A percentile compares a stretch with the other conserved stretches of the same genome.
Conservation (phyloP, 2,329 filamentous ascomycete genomes). For the Cordyceps cateniannulata region DNA sequence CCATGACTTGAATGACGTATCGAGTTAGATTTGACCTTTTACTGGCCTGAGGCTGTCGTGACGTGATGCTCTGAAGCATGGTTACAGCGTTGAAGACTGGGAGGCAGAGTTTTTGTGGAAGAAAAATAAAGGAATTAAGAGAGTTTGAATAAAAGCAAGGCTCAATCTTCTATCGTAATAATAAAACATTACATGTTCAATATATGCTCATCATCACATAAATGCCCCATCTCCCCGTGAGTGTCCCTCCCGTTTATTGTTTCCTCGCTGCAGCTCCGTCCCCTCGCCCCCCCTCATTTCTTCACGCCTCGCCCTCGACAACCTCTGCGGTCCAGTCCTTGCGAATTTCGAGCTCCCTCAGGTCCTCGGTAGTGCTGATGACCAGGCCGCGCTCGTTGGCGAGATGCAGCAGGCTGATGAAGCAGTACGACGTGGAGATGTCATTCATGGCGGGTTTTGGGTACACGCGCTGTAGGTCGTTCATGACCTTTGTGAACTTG, state of each 20-base stretch:
- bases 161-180: not conserved
- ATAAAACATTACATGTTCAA: not conserved
- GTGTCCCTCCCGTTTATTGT: not conserved
- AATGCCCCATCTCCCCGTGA: not conserved
- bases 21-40: not conserved
- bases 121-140: not conserved
- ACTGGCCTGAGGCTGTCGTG: no score
- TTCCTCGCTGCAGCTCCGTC: not conserved
- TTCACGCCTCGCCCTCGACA: constrained; percentile 30
- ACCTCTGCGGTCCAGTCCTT: constrained; percentile 58
- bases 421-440: constrained; percentile 89
- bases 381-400: constrained; percentile 88
- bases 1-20: not conserved
- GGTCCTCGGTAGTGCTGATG: constrained; percentile 57
- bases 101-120: no score
- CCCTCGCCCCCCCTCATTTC: not conserved
- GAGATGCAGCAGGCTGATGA: constrained; percentile 85
- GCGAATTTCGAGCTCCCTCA: constrained; percentile 54
- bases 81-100: no score
- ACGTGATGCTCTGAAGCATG: no score
- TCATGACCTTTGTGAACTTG: constrained; percentile 90
- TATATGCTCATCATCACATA: constrained; percentile 3
- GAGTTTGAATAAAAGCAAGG: not conserved
- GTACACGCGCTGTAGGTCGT: constrained; percentile 79
- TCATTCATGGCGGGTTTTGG: constrained; percentile 81